Base-by-base conservation (phyloP, 2,329 filamentous ascomycete genomes). In the Aspergillus tanneri region DNA sequence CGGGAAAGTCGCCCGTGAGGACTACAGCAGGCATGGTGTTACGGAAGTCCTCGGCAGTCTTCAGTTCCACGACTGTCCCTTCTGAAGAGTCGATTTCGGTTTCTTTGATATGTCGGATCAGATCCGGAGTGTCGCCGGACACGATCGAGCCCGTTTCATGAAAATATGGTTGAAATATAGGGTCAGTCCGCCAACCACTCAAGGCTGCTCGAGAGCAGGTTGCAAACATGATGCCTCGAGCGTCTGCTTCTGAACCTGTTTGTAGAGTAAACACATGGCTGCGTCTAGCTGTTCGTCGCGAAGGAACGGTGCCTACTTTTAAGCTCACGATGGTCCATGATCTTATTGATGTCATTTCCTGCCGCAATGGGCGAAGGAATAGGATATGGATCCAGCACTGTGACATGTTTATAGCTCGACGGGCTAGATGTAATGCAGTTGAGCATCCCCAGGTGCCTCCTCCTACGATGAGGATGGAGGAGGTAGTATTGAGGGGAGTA, bases 321-420 rank as follows among this genome's bases (percentile, higher is more conserved):
- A 2, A 71, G 60, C 51, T 71, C 53, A 64, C 66, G 54, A 67
- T 62, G 63, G 8, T 70, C 63, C 34, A 75, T 72, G 50, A 76
- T 74, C 60, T 77, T 77, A 57, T 77, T 77, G 11, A 77, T 58
- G 36, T 77, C 74, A 46, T 74, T 66, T 3, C 74, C 74, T 2
- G 74, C 74, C 0, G 74, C 75, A 43, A 76, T 72, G 1, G 71
- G 61, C 0, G 74, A 77, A 0, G 74, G 74, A 16, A 76, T 70
- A 2, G 70, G 65, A 54, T 73, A 76, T 2, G 68, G 66, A 49
- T 77, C 74, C 3, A 77, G 68, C 8, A 77, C 72, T 2, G 72
- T 77, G 46, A 77, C 69, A 43, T 77, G 74, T 0, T 69, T 70
- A 54, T 77, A 76, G 4, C 74, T 3, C 61, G 56, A 6, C 73